phyloP scores from a whole-genome alignment of 768 basidiomycete genomes.

The Tubosaeta sp. region DNA sequence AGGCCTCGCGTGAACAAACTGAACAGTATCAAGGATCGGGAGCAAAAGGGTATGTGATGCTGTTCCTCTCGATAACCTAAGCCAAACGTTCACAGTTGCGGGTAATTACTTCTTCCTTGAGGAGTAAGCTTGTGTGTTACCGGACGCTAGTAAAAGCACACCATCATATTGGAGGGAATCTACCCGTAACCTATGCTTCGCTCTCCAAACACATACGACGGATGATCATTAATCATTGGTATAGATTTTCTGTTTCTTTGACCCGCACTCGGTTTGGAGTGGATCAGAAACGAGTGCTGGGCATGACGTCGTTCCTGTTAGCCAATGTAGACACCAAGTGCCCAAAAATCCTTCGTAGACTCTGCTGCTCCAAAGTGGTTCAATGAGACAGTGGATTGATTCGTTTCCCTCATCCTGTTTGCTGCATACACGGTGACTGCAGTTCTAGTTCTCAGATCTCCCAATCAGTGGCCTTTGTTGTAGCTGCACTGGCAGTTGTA shows the following conservation, averaged over 20 bases:
- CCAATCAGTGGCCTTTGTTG: no score
- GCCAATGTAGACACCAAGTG: no score
- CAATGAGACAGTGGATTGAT: not conserved
- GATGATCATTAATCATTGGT: slow-evolving; percentile 1
- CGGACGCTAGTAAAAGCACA: not conserved
- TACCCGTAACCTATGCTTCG: slow-evolving; percentile 3
- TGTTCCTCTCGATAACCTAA: slow-evolving; percentile 6
- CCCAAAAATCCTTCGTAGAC: not conserved
- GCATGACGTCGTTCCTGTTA: not conserved
- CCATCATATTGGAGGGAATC: not conserved
- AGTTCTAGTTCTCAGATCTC: not conserved
- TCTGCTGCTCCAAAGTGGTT: not conserved
- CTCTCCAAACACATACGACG: slow-evolving; percentile 8
- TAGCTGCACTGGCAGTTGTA: no score
- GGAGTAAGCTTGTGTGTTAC: slow-evolving; percentile 41
- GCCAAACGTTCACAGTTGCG: slow-evolving; percentile 41
- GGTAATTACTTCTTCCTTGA: slow-evolving; percentile 95
- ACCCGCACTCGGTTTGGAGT: slow-evolving; percentile 9
- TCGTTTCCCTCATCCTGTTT: slow-evolving; percentile 1
- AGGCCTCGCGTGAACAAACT: slow-evolving; percentile 85
- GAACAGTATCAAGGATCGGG: slow-evolving; percentile 81
- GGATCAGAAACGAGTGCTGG: slow-evolving; percentile 2
- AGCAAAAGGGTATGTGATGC: slow-evolving; percentile 68
- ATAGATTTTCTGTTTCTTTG: slow-evolving; percentile 10
- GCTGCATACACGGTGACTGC: not conserved